Base-by-base conservation (phyloP, 257 asterid genomes). In the Scutellaria minor region DNA sequence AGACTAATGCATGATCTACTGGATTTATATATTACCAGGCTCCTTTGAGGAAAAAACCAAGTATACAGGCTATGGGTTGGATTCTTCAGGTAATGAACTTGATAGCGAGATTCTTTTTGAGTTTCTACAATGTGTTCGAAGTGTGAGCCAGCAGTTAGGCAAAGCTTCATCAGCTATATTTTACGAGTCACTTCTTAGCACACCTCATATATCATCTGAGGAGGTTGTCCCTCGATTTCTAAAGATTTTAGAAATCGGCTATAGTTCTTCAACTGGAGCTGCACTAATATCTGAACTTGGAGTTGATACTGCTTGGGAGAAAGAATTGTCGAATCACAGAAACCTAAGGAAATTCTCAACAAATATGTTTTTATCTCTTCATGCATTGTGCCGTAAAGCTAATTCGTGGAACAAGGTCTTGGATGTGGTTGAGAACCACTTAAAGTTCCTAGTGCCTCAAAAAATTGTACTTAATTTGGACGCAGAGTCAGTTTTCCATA, bases 151-250 rank as follows among this genome's bases (percentile, higher is more conserved):
- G 72, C 96, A 91, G 81, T 80, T 94, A 70, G 95, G 98, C 75
- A 90, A 86, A 85, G 93, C 97, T 53, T 85, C 95, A 71, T 89
- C 98, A 55, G 89, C 96, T 82, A 79, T 91, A 79, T 82, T 89
- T 77, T 87, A 84, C 47, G 97, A 94, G 83, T 82, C 87, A 45
- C 85, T 94, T 66, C 86, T 83, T 74, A 81, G 80, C 55, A 64
- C 81, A 52, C 89, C 95, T 75, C 81, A 67, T 70, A 41, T 79
- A 66, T 87, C 97, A 68, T 86, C 84, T 9, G 98, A 91, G 81
- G 99, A 94, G 63, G 83, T 94, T 79, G 84, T 90, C 70, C 76
- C 89, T 71, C 88, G 87, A 57, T 80, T 91, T 78, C 83, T 88
- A 27, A 91, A 88, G 90, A 80, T 81, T 68, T 75, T 94, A 67